Evolutionary conservation across 257 asterid genomes (phyloP).

Genomic region (Haberlea rhodopensis): DNA sequence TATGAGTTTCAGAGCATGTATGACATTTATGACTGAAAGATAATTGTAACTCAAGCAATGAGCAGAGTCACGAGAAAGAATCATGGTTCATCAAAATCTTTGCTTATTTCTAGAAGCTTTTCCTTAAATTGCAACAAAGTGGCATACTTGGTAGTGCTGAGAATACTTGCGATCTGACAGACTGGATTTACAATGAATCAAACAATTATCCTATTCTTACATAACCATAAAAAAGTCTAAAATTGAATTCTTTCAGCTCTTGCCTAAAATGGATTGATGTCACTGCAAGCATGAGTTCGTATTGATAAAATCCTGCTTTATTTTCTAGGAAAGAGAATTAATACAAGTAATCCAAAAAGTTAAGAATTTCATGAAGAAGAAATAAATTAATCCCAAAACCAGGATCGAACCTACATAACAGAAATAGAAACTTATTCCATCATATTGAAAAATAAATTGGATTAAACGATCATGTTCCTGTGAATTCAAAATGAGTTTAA

Average conservation of each 20-base stretch:
- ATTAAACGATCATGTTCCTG: background rate
- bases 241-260: background rate
- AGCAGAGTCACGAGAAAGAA: background rate
- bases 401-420: too few species aligned
- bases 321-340: background rate
- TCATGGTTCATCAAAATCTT: background rate
- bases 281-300: background rate
- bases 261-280: too few species aligned
- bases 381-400: too few species aligned
- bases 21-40: constrained; percentile 11
- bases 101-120: background rate
- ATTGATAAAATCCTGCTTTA: background rate
- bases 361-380: too few species aligned
- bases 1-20: constrained; percentile 12
- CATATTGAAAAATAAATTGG: background rate
- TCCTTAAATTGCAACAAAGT: background rate
- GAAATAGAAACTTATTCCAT: background rate
- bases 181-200: constrained; percentile 3
- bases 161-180: background rate
- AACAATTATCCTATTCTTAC: background rate
- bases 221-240: background rate
- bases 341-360: background rate
- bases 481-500: background rate
- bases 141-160: background rate
- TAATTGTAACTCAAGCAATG: constrained; percentile 17